A percentile compares a stretch with the other conserved stretches of the same genome.
Evolutionary conservation across 2,329 filamentous ascomycete genomes (phyloP).

Genomic region (Neodidymelliopsis sp.): DNA sequence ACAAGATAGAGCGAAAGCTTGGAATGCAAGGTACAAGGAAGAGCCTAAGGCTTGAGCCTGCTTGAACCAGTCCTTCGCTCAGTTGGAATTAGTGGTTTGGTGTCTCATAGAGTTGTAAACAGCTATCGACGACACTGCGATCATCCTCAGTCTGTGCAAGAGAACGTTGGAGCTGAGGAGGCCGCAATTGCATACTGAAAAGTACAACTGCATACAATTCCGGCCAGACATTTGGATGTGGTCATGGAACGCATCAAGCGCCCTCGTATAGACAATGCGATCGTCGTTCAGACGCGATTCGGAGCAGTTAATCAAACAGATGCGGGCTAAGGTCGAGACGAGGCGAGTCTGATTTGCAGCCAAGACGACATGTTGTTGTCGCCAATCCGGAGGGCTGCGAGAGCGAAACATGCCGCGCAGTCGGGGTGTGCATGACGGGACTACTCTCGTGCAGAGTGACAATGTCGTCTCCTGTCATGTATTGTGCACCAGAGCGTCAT

Average conservation of each 20-base stretch:
- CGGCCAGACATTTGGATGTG: too few relatives aligned
- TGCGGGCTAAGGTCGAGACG: slow-evolving; percentile 14
- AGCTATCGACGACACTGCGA: too few relatives aligned
- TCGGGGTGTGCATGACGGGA: neutral
- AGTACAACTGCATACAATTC: too few relatives aligned
- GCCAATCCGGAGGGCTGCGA: slow-evolving; percentile 3
- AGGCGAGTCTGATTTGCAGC: slow-evolving; percentile 15
- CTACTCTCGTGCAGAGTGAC: neutral
- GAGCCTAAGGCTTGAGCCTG: too few relatives aligned
- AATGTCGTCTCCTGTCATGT: neutral
- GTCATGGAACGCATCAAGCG: neutral
- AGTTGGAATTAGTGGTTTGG: too few relatives aligned
- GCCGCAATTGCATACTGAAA: too few relatives aligned
- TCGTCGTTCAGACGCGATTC: neutral
- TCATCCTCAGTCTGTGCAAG: too few relatives aligned
- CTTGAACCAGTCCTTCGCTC: too few relatives aligned
- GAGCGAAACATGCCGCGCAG: slow-evolving; percentile 6
- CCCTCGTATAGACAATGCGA: neutral
- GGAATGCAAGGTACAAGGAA: too few relatives aligned
- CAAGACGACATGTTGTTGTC: slow-evolving; percentile 8
- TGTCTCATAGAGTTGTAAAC: too few relatives aligned
- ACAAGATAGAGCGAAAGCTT: too few relatives aligned
- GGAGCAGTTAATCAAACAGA: slow-evolving; percentile 11
- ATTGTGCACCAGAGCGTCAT: neutral
- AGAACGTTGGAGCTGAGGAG: too few relatives aligned